A percentile compares a stretch with the other conserved stretches of the same genome.
Evolutionary conservation across 176 grass and related monocot genomes (phyloP).

Genomic region (Lolium multiflorum): DNA sequence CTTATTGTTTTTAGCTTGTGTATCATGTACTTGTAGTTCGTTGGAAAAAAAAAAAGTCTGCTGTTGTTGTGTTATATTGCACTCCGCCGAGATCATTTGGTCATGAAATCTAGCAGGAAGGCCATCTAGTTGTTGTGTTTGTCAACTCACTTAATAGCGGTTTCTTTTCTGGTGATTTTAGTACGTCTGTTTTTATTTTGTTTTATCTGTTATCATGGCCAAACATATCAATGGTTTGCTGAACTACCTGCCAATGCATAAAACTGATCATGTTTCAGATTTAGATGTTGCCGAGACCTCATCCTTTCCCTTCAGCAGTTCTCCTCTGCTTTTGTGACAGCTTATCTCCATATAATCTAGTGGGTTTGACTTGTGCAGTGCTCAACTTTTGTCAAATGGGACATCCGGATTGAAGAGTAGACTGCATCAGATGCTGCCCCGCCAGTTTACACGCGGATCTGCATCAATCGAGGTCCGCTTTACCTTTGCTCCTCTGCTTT

Average conservation of each 20-base stretch:
- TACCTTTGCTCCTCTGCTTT: slow-evolving; percentile 2
- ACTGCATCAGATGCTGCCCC: slow-evolving; percentile 55
- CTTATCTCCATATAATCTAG: slow-evolving; percentile 32
- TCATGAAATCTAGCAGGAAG: background rate
- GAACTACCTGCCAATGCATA: background rate
- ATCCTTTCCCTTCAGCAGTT: background rate
- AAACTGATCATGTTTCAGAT: slow-evolving; percentile 5
- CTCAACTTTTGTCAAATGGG: slow-evolving; percentile 44
- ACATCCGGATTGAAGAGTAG: slow-evolving; percentile 35
- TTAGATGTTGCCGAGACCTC: slow-evolving; percentile 1
- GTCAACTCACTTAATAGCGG: background rate
- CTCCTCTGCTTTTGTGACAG: background rate
- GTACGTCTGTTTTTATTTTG: background rate
- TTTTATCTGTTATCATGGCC: background rate
- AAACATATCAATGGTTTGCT: background rate
- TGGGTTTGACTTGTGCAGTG: slow-evolving; percentile 53
- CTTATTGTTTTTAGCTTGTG: slow-evolving; percentile 32
- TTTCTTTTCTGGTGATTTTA: background rate
- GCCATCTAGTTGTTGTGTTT: no score
- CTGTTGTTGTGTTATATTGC: slow-evolving; percentile 16
- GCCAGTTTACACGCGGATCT: slow-evolving; percentile 54
- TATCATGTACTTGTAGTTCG: slow-evolving; percentile 52
- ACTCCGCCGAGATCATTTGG: background rate
- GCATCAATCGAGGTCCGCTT: slow-evolving; percentile 43
- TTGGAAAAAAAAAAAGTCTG: slow-evolving; percentile 28